Conservation (phyloP, 805 yeast species). For the Myxozyma neotropica region DNA sequence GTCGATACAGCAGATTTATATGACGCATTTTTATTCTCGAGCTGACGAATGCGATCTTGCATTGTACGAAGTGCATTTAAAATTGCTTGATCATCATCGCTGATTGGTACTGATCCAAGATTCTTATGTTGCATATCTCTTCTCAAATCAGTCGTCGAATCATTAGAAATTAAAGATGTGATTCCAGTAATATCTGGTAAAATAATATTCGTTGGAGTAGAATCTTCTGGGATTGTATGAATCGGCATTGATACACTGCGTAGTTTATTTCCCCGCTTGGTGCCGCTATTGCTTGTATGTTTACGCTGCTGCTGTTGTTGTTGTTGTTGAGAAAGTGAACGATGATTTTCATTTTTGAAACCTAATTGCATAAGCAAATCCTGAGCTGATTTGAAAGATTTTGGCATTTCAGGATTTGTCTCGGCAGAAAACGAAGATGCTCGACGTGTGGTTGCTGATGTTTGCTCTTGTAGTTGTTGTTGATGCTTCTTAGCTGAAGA, state of each 20-base stretch:
- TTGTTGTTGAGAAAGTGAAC: too few species aligned
- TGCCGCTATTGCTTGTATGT: too few species aligned
- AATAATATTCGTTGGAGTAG: neutral
- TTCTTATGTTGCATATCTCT: constrained; percentile 9
- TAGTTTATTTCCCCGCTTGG: neutral
- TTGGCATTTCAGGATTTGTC: constrained; percentile 14
- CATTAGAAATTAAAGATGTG: constrained; percentile 23
- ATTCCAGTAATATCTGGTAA: constrained; percentile 34
- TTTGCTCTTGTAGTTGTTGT: too few species aligned
- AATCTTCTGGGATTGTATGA: neutral
- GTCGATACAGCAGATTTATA: constrained; percentile 14
- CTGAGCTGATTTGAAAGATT: constrained; percentile 19
- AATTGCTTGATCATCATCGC: constrained; percentile 34
- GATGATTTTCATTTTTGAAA: neutral
- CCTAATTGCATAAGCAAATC: constrained; percentile 25
- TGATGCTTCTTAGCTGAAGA: neutral
- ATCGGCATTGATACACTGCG: constrained; percentile 2
- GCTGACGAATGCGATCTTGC: constrained; percentile 27
- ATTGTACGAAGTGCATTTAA: constrained; percentile 25
- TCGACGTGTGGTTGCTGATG: constrained; percentile 9
- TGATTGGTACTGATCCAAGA: constrained; percentile 28
- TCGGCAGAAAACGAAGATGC: neutral
- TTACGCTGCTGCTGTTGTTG: too few species aligned
- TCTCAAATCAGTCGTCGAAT: constrained; percentile 1
- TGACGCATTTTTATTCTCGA: constrained; percentile 20